Percentiles rank a stretch among this genome's conserved stretches.
These are phyloP conservation scores for Antarctomyces pellizariae DNA, from an alignment of 495 filamentous ascomycete genomes.

Conservation along the genomic window DNA sequence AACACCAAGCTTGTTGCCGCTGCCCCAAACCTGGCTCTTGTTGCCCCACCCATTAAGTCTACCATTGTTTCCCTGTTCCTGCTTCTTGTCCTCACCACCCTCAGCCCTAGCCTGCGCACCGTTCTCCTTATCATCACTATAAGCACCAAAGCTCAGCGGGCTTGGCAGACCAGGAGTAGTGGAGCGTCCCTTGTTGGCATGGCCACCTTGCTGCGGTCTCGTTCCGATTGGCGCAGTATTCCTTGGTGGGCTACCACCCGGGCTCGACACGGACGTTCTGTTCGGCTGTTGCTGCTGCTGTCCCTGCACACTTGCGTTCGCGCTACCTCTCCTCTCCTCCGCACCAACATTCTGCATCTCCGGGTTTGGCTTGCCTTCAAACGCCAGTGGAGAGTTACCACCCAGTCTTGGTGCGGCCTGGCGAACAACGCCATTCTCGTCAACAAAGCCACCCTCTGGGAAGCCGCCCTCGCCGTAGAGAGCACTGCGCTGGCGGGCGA, in stretches of 20 bases:
- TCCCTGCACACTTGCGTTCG: constrained; percentile 14
- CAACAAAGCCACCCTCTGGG: constrained; percentile 33
- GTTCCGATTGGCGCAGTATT: constrained; percentile 88
- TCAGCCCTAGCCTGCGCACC: constrained; percentile 10
- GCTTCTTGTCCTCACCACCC: constrained; percentile 18
- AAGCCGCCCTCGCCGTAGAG: constrained; percentile 62
- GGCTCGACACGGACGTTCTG: constrained; percentile 75
- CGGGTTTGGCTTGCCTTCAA: constrained; percentile 3
- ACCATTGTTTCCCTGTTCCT: constrained; percentile 18
- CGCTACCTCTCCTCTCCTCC: constrained; percentile 14
- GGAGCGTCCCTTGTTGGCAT: constrained; percentile 61
- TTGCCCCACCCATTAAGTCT: constrained; percentile 39
- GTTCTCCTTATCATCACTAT: constrained; percentile 14
- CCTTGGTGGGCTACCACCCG: constrained; percentile 66
- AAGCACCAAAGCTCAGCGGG: constrained; percentile 49
- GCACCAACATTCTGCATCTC: too few species aligned
- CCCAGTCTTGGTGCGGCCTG: constrained; percentile 29
- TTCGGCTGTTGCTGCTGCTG: constrained; percentile 54
- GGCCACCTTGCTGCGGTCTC: constrained; percentile 35
- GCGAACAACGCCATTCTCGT: constrained; percentile 35
- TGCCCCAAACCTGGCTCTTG: constrained; percentile 52
- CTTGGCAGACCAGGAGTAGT: constrained; percentile 82
- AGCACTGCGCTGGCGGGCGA: constrained; percentile 81
- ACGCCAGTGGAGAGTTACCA: constrained; percentile 28
- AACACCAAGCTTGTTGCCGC: constrained; percentile 41